phyloP scores from a whole-genome alignment of 1,284 basidiomycete species.

The Gomphus bonarii region DNA sequence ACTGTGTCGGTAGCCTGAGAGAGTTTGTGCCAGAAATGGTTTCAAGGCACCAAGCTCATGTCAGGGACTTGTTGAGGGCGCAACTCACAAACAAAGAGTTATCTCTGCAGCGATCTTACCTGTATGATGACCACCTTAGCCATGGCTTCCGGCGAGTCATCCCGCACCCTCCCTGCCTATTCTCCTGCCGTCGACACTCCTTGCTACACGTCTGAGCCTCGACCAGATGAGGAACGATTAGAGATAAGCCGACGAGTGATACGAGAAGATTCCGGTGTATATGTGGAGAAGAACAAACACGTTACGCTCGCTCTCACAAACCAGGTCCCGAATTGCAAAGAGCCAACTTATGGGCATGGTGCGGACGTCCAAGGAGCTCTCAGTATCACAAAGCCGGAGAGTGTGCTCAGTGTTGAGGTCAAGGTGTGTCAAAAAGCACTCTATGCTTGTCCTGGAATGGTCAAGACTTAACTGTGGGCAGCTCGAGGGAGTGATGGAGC shows the following conservation, averaged over 20 bases:
- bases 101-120: too few species aligned
- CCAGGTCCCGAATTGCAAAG: slow-evolving; percentile 16
- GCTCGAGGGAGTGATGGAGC: slow-evolving; percentile 42
- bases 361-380: slow-evolving; percentile 46
- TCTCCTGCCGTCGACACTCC: slow-evolving; percentile 21
- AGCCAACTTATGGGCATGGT: slow-evolving; percentile 49
- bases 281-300: slow-evolving; percentile 13
- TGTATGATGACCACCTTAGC: neutral
- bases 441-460: neutral
- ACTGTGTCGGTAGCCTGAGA: neutral
- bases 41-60: neutral
- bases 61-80: neutral
- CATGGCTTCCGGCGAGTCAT: neutral
- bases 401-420: slow-evolving; percentile 49
- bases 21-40: neutral
- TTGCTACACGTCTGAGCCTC: slow-evolving; percentile 41
- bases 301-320: slow-evolving; percentile 17
- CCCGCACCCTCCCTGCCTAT: slow-evolving; percentile 16
- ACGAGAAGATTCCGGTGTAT: slow-evolving; percentile 13
- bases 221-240: slow-evolving; percentile 38
- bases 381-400: slow-evolving; percentile 44
- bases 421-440: slow-evolving; percentile 26
- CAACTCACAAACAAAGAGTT: neutral
- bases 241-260: slow-evolving; percentile 30
- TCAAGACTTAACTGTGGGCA: slow-evolving; percentile 17